These are phyloP conservation scores for Cyberlindnera petersonii DNA, from an alignment of 805 yeast species.

Conservation along the genomic window DNA sequence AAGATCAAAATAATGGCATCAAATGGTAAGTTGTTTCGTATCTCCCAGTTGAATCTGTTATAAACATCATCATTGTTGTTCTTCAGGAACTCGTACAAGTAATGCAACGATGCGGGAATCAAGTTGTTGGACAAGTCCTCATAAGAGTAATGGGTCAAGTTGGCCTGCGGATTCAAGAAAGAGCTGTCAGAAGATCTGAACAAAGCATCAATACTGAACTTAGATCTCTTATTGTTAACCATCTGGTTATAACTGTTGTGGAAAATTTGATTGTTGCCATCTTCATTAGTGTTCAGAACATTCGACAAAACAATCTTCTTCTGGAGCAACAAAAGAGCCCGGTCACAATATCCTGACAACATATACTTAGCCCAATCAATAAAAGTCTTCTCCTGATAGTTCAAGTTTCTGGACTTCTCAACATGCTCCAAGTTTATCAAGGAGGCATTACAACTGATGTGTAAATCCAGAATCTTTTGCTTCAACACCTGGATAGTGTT, in stretches of 20 bases:
- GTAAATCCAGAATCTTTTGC: slow-evolving; percentile 45
- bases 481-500: slow-evolving; percentile 42
- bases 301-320: slow-evolving; percentile 33
- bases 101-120: slow-evolving; percentile 54
- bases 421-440: slow-evolving; percentile 38
- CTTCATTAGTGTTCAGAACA: slow-evolving; percentile 26
- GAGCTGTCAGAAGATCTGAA: slow-evolving; percentile 16
- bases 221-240: slow-evolving; percentile 27
- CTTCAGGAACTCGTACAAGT: slow-evolving; percentile 50
- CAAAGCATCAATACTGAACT: slow-evolving; percentile 24
- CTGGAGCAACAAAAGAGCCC: slow-evolving; percentile 43
- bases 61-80: slow-evolving; percentile 44
- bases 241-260: slow-evolving; percentile 28
- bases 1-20: slow-evolving; percentile 52
- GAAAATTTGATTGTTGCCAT: slow-evolving; percentile 25
- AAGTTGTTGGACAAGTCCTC: slow-evolving; percentile 49
- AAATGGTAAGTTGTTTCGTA: slow-evolving; percentile 56
- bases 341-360: slow-evolving; percentile 50
- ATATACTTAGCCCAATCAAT: slow-evolving; percentile 45
- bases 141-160: slow-evolving; percentile 37
- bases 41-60: slow-evolving; percentile 57
- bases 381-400: slow-evolving; percentile 37
- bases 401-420: slow-evolving; percentile 33
- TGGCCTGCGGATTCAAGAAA: slow-evolving; percentile 12
- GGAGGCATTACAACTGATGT: slow-evolving; percentile 46